Conservation (phyloP, 257 asterid genomes). For the Lavandula angustifolia region DNA sequence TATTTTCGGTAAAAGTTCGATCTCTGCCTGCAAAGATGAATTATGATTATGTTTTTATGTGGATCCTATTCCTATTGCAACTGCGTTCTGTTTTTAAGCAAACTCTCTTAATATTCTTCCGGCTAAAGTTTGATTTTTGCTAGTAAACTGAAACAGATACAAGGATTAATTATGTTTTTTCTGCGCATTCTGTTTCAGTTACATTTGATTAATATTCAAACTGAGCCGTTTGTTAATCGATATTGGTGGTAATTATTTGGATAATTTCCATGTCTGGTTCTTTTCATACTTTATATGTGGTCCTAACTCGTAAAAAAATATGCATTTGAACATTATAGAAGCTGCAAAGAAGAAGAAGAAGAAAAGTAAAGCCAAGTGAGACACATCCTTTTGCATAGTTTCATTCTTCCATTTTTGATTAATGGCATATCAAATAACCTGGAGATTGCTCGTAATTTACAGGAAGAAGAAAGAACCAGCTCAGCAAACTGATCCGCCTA, state of each 20-base stretch:
- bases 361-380: conserved; percentile 95
- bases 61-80: background rate
- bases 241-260: background rate
- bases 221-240: background rate
- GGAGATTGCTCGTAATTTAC: conserved; percentile 25
- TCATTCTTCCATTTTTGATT: background rate
- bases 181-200: background rate
- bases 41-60: background rate
- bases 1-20: background rate
- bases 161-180: conserved; percentile 12
- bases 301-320: conserved; percentile 24
- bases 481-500: conserved; percentile 89
- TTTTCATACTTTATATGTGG: conserved; percentile 17
- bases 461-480: conserved; percentile 84
- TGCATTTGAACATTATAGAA: conserved; percentile 50
- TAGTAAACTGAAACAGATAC: background rate
- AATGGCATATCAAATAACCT: conserved; percentile 10
- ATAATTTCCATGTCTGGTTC: background rate
- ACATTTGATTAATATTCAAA: conserved; percentile 5
- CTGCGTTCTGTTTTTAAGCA: background rate
- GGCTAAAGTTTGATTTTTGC: background rate
- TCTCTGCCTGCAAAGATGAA: conserved; percentile 3
- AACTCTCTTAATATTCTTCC: background rate
- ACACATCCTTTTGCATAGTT: conserved; percentile 11
- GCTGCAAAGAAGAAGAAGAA: conserved; percentile 93